Base-by-base conservation (phyloP, 176 grass and related monocot species). In the Oryza longistaminata region DNA sequence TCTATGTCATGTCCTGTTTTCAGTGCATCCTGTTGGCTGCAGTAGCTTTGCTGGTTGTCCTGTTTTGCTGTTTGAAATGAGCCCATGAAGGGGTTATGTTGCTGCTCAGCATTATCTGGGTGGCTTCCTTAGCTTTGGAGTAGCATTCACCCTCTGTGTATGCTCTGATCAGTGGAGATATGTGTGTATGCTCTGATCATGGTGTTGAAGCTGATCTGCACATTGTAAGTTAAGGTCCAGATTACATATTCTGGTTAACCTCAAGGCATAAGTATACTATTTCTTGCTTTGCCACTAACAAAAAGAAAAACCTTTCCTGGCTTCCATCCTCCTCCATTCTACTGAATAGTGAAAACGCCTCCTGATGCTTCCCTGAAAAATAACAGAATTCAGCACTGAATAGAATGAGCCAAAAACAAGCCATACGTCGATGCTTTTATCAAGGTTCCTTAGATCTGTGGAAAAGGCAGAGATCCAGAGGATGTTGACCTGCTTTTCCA, bases 191-290 rank as follows among this genome's bases (percentile, higher is more conserved):
- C 93, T 70, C 94, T 94, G 75, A 95, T 92, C 93, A 95, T 94
- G 13, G 89, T 77, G 83, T 98, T 95, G 85, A 87, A 95, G 76
- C 91, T 89, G 66, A 98, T 95, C 96, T 98, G 93, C 85, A 86
- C 50, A 77, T 86, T 85, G 40, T 16, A 87, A 78, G 43, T 68
- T 55, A 60, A 50, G 9, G 71, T 70, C 3, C 42, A 70, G 21
- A 45, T 77, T 1, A 87, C 53, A 2, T 9, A 19, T n/a, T 3
- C 14, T 49, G 39, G 0, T 86, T 76, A 60, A 64, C 24, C 17
- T 80, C 26, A 50, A 50, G 11, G 26, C 16, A 34, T 9, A 62
- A 62, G 0, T 22, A 58, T 25, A 40, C 62, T 19, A 35, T 55
- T 84, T n/a, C 12, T 25, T 75, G 21, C 6, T 66, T 34, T 58